Evolutionary conservation across 306 rosid species (phyloP), one percentile per base, ranked within the genome.

Genomic region (Sicyos baderoa): DNA sequence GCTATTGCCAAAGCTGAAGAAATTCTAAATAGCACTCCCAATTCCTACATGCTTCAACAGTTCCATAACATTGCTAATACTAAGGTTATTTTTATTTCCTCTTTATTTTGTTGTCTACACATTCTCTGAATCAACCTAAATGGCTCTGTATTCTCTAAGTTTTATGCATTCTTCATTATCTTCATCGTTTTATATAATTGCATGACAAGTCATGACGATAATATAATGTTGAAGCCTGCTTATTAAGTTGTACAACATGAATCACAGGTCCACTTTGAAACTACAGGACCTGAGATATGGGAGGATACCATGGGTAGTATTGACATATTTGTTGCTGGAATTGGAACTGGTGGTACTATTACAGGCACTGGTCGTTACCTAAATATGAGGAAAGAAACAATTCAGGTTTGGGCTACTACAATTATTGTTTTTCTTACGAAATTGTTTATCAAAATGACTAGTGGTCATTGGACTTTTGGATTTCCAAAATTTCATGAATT

Each of bases 231-330:
- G 25, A 25, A 32, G 67, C 23, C 22, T 16, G 21, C 9, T 6
- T 32, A 4, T 49, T 55, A 59, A 40, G 16, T 35, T 61, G 45
- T 64, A 19, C 9, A 15, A 10, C 25, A 44, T 44, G 77, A 85
- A 81, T 83, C 84, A 77, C 98, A 89, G 96, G 85, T 89, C 71
- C 98, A 93, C 87, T 92, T 87, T 75, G 94, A 89, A 83, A 86
- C 96, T 72, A 92, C 98, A 59, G 98, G 96, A 63, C 98, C 98
- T 67, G 98, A 92, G 80, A 92, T 92, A 83, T 92, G 98, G 98
- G 96, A 89, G 85, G 98, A 92, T 76, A 92, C 98, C 72, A 56
- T 92, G 84, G 96, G 98, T 55, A 86, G 70, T 65, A 81, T 87
- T 79, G 98, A 93, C 77, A 76, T 88, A 55, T 82, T 89, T 69